A percentile compares a stretch with the other conserved stretches of the same genome.
These are phyloP conservation scores for Balamuthia mandrillaris DNA, from an alignment of 208 protist species.

Conservation along the genomic window DNA sequence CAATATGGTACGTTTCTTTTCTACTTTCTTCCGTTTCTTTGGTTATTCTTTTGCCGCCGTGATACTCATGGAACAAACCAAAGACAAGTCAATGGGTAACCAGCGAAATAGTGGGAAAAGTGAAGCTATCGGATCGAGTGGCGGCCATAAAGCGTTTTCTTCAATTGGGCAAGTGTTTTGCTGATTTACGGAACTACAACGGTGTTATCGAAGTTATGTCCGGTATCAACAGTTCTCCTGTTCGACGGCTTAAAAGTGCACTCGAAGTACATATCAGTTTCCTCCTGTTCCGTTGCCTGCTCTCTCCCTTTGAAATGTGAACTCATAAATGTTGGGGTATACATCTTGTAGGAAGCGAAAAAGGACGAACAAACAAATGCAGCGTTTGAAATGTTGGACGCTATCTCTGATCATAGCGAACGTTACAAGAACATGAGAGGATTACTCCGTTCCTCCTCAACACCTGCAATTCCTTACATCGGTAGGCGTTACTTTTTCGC, in stretches of 20 bases:
- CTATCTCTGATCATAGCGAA: neutral
- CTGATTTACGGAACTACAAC: slow-evolving; percentile 22
- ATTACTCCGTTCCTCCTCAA: neutral
- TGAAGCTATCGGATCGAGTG: slow-evolving; percentile 23
- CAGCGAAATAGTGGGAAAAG: slow-evolving; percentile 7
- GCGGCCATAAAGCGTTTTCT: slow-evolving; percentile 12
- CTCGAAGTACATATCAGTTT: neutral
- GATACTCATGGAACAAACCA: neutral
- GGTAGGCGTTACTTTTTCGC: neutral
- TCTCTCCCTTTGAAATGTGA: neutral
- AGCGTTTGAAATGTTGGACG: neutral
- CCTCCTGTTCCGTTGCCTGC: neutral
- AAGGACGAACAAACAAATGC: neutral
- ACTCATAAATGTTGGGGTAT: neutral
- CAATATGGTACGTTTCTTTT: slow-evolving; percentile 36
- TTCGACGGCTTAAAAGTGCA: neutral
- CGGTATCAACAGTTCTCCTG: neutral
- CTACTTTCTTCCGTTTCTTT: too few species aligned
- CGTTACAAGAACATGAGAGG: neutral
- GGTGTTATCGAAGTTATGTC: slow-evolving; percentile 27
- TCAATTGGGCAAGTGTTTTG: neutral
- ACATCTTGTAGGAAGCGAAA: neutral
- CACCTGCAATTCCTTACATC: neutral
- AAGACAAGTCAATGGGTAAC: slow-evolving; percentile 19
- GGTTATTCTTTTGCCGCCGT: neutral